These are phyloP conservation scores for Pyrrhoderma lamaoense DNA, from an alignment of 1,284 basidiomycete genomes.

Conservation along the genomic window DNA sequence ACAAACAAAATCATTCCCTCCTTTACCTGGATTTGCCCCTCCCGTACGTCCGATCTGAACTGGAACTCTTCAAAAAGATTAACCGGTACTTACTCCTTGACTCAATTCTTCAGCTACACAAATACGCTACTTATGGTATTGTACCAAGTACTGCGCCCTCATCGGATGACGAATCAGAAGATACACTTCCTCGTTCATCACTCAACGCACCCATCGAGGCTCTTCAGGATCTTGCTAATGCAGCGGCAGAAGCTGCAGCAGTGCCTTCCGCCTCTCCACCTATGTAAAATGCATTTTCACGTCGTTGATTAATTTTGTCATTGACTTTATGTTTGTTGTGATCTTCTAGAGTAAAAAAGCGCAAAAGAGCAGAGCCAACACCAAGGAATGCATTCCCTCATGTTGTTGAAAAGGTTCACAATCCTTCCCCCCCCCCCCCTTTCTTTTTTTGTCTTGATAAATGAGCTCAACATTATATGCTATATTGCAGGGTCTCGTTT, in stretches of 20 bases:
- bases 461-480: no score
- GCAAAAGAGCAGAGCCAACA: constrained; percentile 80
- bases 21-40: constrained; percentile 83
- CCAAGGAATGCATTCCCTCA: constrained; percentile 80
- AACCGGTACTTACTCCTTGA: no score
- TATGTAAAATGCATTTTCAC: constrained; percentile 31
- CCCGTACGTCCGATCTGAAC: constrained; percentile 48
- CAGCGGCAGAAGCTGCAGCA: constrained; percentile 85
- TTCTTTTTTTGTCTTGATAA: constrained; percentile 8
- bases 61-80: no score
- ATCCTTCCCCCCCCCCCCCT: no score
- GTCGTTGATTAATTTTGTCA: constrained; percentile 1
- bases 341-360: constrained; percentile 65
- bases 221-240: constrained; percentile 85
- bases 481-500: constrained; percentile 75
- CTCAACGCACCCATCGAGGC: constrained; percentile 91
- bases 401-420: constrained; percentile 81
- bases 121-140: constrained; percentile 87
- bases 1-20: constrained; percentile 52
- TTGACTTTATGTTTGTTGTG: background rate
- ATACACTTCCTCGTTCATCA: constrained; percentile 71
- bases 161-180: constrained; percentile 84
- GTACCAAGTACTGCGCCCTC: constrained; percentile 74
- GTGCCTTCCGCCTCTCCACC: constrained; percentile 45
- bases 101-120: constrained; percentile 55